A percentile compares a stretch with the other conserved stretches of the same genome.
phyloP scores from a whole-genome alignment of 2,329 filamentous ascomycete genomes.

The Fusarium piperis region DNA sequence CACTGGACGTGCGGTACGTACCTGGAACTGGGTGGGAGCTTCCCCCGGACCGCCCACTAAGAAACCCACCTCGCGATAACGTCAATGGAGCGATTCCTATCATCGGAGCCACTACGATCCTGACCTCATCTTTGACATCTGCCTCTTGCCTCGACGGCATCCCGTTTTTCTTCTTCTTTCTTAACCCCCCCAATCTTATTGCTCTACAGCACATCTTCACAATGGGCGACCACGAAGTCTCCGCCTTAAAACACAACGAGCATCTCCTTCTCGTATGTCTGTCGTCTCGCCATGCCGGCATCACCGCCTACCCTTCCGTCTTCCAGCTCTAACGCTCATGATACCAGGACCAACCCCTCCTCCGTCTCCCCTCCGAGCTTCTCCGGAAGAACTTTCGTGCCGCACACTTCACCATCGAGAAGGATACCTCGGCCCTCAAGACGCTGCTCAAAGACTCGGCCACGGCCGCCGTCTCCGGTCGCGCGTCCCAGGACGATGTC shows the following conservation, averaged over 20 bases:
- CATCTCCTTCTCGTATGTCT: constrained; percentile 76
- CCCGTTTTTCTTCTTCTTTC: not conserved
- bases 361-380: constrained; percentile 92
- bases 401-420: constrained; percentile 80
- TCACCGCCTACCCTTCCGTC: constrained; percentile 1
- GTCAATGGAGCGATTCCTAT: constrained; percentile 25
- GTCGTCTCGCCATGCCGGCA: constrained; percentile 5
- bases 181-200: not conserved
- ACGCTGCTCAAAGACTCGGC: constrained; percentile 70
- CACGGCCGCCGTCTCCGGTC: constrained; percentile 72
- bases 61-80: constrained; percentile 31
- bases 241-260: constrained; percentile 77
- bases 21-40: constrained; percentile 4
- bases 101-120: constrained; percentile 2
- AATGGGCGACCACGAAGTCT: constrained; percentile 70
- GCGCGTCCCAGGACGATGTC: constrained; percentile 73
- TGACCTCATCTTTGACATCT: not conserved
- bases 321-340: constrained; percentile 47
- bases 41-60: not conserved
- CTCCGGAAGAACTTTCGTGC: constrained; percentile 94
- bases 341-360: constrained; percentile 85
- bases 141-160: not conserved
- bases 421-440: constrained; percentile 71
- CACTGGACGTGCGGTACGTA: constrained; percentile 32
- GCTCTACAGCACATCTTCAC: constrained; percentile 23